Evolutionary conservation across 2,329 filamentous ascomycete genomes (phyloP), one percentile per base, ranked within the genome.

Genomic region (Diaporthe aspalathi): DNA sequence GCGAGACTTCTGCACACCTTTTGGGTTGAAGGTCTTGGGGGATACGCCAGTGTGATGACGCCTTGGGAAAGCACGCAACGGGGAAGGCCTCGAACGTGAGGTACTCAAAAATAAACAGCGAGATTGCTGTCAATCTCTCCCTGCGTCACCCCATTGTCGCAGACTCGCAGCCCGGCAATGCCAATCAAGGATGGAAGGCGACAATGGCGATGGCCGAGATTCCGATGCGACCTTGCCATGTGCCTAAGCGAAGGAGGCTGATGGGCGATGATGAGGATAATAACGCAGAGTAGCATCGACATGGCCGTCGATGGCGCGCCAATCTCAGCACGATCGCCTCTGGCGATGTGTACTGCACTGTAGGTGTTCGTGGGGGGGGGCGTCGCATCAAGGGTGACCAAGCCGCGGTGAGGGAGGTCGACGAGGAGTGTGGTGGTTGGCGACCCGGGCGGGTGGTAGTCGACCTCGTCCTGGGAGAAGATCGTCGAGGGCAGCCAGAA

Each of bases 201-300:
- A 53, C 65, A 53, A 53, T 27, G 45, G 40, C 60, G 32, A 38
- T 71, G 69, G 57, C 65, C 68, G 56, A 73, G 43, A 68, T 73
- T 70, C 45, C 43, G 71, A 73, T 71, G 65, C 52, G 63, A 71
- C 65, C 40, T 66, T 65, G 63, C 71, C 71, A 73, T 68, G 68
- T 73, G 71, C 71, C 43, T 65, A 73, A 73, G 71, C 71, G 71
- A 73, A 71, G 49, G 71, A 68, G 65, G 68, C 56, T 62, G 68
- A 57, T 7, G 16, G 56, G 52, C 52, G 63, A 40, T 68, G 65
- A 56, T 45, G 53, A 47, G 12, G 35, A 56, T 12, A 57, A 35
- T 56, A 56, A 47, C 29, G 43, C 38, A 47, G 43, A 56, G 24
- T 27, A 29, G 65, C 29, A 29, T 35, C 35, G 40, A 45, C n/a